Conservation (phyloP, 139 green algal species). For the Tetraselmis striata region DNA sequence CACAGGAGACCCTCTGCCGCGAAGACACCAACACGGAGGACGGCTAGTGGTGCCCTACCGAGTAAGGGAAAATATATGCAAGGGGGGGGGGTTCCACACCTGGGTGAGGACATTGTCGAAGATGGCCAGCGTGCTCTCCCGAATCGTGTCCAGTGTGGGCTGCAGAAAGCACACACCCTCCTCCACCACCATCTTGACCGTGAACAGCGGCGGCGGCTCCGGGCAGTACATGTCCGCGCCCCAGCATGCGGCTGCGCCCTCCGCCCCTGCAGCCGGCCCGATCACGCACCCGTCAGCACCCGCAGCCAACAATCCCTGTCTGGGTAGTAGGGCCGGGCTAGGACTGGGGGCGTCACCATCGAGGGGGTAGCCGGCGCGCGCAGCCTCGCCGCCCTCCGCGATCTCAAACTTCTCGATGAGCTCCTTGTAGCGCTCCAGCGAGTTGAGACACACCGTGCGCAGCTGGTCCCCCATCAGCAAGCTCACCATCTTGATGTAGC, state of each 20-base stretch:
- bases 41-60: too few species aligned
- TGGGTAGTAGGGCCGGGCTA: not conserved
- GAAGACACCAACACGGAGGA: too few species aligned
- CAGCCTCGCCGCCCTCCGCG: slow-evolving; percentile 5
- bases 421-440: slow-evolving; percentile 27
- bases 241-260: slow-evolving; percentile 21
- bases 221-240: slow-evolving; percentile 35
- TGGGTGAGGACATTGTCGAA: slow-evolving; percentile 51
- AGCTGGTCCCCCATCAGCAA: slow-evolving; percentile 61
- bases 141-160: slow-evolving; percentile 45
- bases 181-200: slow-evolving; percentile 20
- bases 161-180: slow-evolving; percentile 21
- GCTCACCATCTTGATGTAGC: slow-evolving; percentile 53
- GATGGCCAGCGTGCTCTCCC: slow-evolving; percentile 26
- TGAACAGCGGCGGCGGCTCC: slow-evolving; percentile 50
- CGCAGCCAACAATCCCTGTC: too few species aligned
- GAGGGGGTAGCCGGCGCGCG: slow-evolving; percentile 5
- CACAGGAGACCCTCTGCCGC: too few species aligned
- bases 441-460: slow-evolving; percentile 39
- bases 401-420: slow-evolving; percentile 54
- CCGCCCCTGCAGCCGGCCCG: slow-evolving; percentile 4
- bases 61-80: too few species aligned
- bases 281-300: too few species aligned
- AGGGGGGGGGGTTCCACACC: too few species aligned
- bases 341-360: not conserved